These are phyloP conservation scores for Trichocladium uniseriatum DNA, from an alignment of 495 filamentous ascomycete species.

Conservation along the genomic window DNA sequence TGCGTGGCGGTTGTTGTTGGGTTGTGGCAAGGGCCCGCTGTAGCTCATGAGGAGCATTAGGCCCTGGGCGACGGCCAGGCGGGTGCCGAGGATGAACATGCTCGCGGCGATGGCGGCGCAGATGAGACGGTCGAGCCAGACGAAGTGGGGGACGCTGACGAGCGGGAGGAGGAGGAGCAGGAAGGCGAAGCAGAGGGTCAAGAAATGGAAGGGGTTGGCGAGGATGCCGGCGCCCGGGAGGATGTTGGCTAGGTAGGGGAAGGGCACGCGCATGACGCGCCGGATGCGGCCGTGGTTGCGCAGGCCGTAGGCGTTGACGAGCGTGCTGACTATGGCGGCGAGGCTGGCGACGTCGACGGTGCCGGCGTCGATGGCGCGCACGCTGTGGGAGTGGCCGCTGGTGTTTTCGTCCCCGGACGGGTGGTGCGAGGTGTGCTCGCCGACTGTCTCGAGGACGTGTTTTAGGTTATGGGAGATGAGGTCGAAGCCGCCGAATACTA, in stretches of 20 bases:
- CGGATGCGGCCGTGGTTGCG: conserved; percentile 93
- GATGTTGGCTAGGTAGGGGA: conserved; percentile 53
- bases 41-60: conserved; percentile 95
- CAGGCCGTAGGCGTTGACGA: conserved; percentile 77
- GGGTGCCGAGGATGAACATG: conserved; percentile 79
- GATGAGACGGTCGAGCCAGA: conserved; percentile 73
- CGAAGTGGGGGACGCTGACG: conserved; percentile 61
- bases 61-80: conserved; percentile 74
- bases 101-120: conserved; percentile 67
- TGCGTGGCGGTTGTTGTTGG: neutral
- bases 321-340: conserved; percentile 76
- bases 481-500: conserved; percentile 94
- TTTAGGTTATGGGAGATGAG: conserved; percentile 86
- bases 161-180: conserved; percentile 78
- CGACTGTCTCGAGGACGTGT: conserved; percentile 61
- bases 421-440: conserved; percentile 56
- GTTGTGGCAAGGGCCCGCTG: conserved; percentile 11
- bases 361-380: conserved; percentile 50
- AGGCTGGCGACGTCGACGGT: conserved; percentile 74
- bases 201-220: conserved; percentile 86
- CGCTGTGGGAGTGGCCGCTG: conserved; percentile 4
- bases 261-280: conserved; percentile 65
- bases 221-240: conserved; percentile 54
- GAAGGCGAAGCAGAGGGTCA: conserved; percentile 76
- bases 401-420: conserved; percentile 46